Evolutionary conservation across 805 yeast species (phyloP).

Genomic region (Alloascoidea hylecoeti): DNA sequence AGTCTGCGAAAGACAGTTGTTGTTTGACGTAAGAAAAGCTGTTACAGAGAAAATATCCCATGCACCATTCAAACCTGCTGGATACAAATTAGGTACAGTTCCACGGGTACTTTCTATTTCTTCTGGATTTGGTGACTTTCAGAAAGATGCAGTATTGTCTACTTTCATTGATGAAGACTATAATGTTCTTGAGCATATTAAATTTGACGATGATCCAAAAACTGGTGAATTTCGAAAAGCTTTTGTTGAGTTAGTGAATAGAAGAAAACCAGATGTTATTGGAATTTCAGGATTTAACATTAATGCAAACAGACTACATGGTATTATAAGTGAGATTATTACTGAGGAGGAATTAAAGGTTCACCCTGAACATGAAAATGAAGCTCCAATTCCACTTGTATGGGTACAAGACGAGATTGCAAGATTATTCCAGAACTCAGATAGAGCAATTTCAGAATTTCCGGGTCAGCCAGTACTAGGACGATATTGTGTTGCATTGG

Average conservation of each 20-base stretch:
- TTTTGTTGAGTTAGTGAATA: constrained; percentile 43
- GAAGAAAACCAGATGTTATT: constrained; percentile 75
- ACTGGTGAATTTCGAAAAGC: constrained; percentile 50
- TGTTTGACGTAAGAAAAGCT: constrained; percentile 52
- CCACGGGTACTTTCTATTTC: constrained; percentile 77
- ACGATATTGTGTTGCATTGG: constrained; percentile 78
- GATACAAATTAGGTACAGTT: constrained; percentile 63
- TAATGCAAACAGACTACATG: constrained; percentile 39
- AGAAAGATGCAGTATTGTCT: constrained; percentile 78
- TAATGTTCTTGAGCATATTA: constrained; percentile 58
- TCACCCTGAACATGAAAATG: constrained; percentile 14
- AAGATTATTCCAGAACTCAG: constrained; percentile 69
- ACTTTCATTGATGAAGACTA: constrained; percentile 71
- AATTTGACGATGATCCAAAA: constrained; percentile 63
- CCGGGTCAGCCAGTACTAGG: constrained; percentile 73
- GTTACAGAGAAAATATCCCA: constrained; percentile 71
- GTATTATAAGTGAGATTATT: constrained; percentile 26
- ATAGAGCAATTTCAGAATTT: constrained; percentile 61
- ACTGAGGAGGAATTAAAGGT: constrained; percentile 16
- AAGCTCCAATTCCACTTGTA: constrained; percentile 51
- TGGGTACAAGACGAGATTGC: constrained; percentile 95
- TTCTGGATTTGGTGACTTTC: constrained; percentile 73
- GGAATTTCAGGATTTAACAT: constrained; percentile 84
- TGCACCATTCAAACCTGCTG: constrained; percentile 82
- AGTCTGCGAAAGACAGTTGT: constrained; percentile 59